Base-by-base conservation (phyloP, 1,139 yeast species). In the Yueomyces sp. region DNA sequence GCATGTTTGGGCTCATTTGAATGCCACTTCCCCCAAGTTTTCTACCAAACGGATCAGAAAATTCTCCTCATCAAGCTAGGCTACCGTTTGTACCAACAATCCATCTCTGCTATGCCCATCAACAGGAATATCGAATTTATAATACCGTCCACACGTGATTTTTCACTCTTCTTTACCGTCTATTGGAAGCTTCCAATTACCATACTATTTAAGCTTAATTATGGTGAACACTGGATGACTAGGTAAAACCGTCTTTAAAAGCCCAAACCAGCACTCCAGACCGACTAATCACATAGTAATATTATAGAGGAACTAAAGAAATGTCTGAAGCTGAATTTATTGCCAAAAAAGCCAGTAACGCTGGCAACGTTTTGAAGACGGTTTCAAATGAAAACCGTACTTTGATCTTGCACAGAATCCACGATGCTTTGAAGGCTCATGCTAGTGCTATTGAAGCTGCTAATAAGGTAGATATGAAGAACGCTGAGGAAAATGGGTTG, bases 351-450 rank as follows among this genome's bases (percentile, higher is more conserved):
- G 95, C 96, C 6, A 84, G 81, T 53, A 55, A 64, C 11, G 91
- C 97, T 2, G 86, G 94, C 43, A 78, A 91, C 3, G 68, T 76
- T 11, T 71, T 91, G 47, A 91, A 91, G 57, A 81, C 95, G 0
- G 67, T 89, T 37, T 62, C 81, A 8, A 75, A 86, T 54, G 80
- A 75, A 38, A 75, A 82, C 51, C 73, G 98, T 52, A 81, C 89
- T 2, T 60, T 62, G 0, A 95, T 96, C 1, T 69, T 93, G 40
- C 68, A 73, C 50, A 72, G 75, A 48, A 82, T 93, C 45, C 81
- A 83, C 54, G 81, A 80, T 51, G 81, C 78, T 1, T 68, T 93
- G 44, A 62, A 69, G 39, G 70, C 65, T 1, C 61, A 73, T 45
- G 83, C 83, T 55, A 74, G 68, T 3, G 68, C 68, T 38, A 82